Evolutionary conservation across 2,329 filamentous ascomycete species (phyloP).

Genomic region (Aureobasidium subglaciale): DNA sequence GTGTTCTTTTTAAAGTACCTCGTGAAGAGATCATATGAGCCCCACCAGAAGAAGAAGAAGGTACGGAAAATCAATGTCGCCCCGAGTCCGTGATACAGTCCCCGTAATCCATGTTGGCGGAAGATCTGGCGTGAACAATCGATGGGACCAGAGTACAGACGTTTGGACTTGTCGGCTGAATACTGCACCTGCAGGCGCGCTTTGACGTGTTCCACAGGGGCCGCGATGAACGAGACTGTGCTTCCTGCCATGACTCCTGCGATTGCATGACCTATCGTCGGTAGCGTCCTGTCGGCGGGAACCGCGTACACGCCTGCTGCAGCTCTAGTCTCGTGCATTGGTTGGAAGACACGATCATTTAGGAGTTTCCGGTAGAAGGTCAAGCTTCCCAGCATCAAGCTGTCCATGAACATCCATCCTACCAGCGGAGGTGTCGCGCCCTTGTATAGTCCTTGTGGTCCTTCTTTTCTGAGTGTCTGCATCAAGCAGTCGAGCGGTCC

Average conservation of each 20-base stretch:
- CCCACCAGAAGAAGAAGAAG: constrained; percentile 99
- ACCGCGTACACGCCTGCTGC: constrained; percentile 23
- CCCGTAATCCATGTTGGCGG: constrained; percentile 61
- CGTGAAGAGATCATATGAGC: constrained; percentile 82
- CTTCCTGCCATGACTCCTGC: constrained; percentile 81
- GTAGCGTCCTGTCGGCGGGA: constrained; percentile 46
- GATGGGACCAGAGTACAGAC: constrained; percentile 78
- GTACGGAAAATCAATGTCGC: constrained; percentile 83
- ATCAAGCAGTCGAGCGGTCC: constrained; percentile 80
- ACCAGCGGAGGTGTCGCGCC: constrained; percentile 78
- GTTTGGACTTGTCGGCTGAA: constrained; percentile 65
- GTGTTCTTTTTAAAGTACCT: constrained; percentile 61
- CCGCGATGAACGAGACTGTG: constrained; percentile 88
- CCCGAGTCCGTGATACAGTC: constrained; percentile 76
- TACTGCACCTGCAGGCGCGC: constrained; percentile 93
- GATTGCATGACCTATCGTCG: constrained; percentile 73
- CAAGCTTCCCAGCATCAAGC: constrained; percentile 82
- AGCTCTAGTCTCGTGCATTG: constrained; percentile 29
- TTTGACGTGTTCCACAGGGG: constrained; percentile 92
- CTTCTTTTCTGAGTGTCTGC: constrained; percentile 80
- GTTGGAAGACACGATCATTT: constrained; percentile 69
- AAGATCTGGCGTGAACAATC: constrained; percentile 69
- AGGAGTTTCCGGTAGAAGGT: constrained; percentile 83
- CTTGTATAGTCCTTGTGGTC: constrained; percentile 82
- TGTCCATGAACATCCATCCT: constrained; percentile 99